A percentile compares a stretch with the other conserved stretches of the same genome.
These are phyloP conservation scores for Peniophora sp. DNA, from an alignment of 1,284 basidiomycete species.

Conservation along the genomic window DNA sequence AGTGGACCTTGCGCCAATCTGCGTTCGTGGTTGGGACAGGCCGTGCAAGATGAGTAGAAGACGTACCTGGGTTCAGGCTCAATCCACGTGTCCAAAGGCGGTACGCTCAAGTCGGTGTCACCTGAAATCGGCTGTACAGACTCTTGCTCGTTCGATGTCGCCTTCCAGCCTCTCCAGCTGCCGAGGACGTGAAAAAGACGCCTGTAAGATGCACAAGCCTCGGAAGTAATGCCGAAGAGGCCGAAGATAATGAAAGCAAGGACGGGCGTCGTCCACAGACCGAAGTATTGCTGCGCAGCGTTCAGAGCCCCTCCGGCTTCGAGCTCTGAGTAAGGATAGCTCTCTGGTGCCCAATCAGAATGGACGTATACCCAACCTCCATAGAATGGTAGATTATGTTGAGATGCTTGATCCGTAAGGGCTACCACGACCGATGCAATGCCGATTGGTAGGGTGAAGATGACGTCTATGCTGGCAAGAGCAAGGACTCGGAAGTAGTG, in stretches of 20 bases:
- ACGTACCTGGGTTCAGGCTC: too few relatives aligned
- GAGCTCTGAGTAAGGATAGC: too few relatives aligned
- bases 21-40: too few relatives aligned
- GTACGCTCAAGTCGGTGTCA: too few relatives aligned
- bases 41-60: too few relatives aligned
- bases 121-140: too few relatives aligned
- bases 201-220: background rate
- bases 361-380: background rate
- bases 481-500: background rate
- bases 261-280: background rate
- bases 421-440: too few relatives aligned
- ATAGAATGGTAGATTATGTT: too few relatives aligned
- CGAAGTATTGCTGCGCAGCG: background rate
- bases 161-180: background rate
- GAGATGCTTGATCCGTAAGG: too few relatives aligned
- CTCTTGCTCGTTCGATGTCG: background rate
- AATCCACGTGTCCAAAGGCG: too few relatives aligned
- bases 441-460: background rate
- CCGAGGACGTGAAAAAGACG: background rate
- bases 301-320: too few relatives aligned
- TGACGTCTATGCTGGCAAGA: background rate
- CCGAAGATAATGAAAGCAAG: background rate
- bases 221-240: background rate
- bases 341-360: background rate
- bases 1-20: too few relatives aligned